These are phyloP conservation scores for Clitopilus passeckerianus DNA, from an alignment of 768 basidiomycete species.

Conservation along the genomic window DNA sequence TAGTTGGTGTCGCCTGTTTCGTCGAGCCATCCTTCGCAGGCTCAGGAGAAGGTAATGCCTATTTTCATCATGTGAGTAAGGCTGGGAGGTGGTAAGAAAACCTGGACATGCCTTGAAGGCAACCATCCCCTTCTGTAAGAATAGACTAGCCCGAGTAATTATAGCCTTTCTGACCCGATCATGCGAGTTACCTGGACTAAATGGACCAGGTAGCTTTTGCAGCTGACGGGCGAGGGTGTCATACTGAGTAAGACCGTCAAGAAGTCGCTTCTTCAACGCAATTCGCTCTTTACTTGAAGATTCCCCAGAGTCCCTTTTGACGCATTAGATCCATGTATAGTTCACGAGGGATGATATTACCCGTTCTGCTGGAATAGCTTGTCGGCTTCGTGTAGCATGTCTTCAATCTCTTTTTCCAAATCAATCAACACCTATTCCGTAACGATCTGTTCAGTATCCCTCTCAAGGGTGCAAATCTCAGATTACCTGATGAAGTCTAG, in stretches of 20 bases:
- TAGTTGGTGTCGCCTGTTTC: neutral
- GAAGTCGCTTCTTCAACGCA: slow-evolving; percentile 69
- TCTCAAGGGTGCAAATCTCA: neutral
- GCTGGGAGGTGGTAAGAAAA: neutral
- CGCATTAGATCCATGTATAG: too few relatives aligned
- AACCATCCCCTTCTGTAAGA: slow-evolving; percentile 89
- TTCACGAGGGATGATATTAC: neutral
- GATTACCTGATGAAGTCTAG: slow-evolving; percentile 68
- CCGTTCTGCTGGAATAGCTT: neutral
- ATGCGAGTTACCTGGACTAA: slow-evolving; percentile 65
- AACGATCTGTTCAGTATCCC: neutral
- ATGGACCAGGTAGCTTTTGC: slow-evolving; percentile 59
- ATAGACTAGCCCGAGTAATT: slow-evolving; percentile 66
- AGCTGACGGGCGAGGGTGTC: slow-evolving; percentile 87
- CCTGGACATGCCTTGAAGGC: slow-evolving; percentile 58
- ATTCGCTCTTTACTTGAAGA: slow-evolving; percentile 66
- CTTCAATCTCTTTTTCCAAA: slow-evolving; percentile 89
- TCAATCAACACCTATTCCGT: slow-evolving; percentile 52
- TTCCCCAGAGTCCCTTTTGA: slow-evolving; percentile 7
- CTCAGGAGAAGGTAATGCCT: slow-evolving; percentile 1
- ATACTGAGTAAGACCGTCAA: slow-evolving; percentile 85
- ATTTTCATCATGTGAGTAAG: neutral
- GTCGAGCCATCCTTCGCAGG: neutral
- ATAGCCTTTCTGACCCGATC: slow-evolving; percentile 84
- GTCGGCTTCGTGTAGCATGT: slow-evolving; percentile 59